Evolutionary conservation across 371 early-diverging fungal species (phyloP).

Genomic region (Rhizopus arrhizus): DNA sequence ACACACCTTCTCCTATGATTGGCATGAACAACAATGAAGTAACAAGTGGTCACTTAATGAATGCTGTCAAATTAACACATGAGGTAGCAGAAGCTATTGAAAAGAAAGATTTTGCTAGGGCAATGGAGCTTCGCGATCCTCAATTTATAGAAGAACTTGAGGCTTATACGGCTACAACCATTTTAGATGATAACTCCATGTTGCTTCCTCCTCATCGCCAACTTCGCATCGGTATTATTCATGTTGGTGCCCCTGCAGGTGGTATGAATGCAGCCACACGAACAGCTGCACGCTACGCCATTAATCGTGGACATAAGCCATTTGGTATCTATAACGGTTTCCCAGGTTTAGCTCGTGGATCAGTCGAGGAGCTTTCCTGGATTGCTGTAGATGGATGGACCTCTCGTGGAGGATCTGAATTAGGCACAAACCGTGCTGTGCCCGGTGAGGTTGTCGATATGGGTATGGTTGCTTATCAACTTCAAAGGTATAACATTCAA

Average conservation of each 20-base stretch:
- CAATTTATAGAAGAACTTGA: constrained; percentile 79
- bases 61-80: constrained; percentile 93
- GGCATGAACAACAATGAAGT: constrained; percentile 88
- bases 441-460: constrained; percentile 80
- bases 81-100: constrained; percentile 84
- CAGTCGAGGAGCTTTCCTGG: constrained; percentile 78
- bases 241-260: constrained; percentile 95
- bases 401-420: constrained; percentile 88
- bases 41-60: constrained; percentile 82
- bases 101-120: constrained; percentile 82
- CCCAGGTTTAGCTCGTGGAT: constrained; percentile 86
- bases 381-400: constrained; percentile 91
- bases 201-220: constrained; percentile 47
- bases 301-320: constrained; percentile 84
- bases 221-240: constrained; percentile 90
- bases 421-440: constrained; percentile 93
- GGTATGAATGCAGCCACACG: constrained; percentile 99
- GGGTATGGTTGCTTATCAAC: constrained; percentile 78
- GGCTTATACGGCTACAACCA: constrained; percentile 58
- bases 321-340: constrained; percentile 93
- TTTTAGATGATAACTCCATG: constrained; percentile 38
- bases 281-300: constrained; percentile 82
- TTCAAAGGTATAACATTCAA: constrained; percentile 89
- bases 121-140: constrained; percentile 91
- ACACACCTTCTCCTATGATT: constrained; percentile 89